These are phyloP conservation scores for Mortierella sp. DNA, from an alignment of 371 early-diverging fungal species.

Conservation along the genomic window DNA sequence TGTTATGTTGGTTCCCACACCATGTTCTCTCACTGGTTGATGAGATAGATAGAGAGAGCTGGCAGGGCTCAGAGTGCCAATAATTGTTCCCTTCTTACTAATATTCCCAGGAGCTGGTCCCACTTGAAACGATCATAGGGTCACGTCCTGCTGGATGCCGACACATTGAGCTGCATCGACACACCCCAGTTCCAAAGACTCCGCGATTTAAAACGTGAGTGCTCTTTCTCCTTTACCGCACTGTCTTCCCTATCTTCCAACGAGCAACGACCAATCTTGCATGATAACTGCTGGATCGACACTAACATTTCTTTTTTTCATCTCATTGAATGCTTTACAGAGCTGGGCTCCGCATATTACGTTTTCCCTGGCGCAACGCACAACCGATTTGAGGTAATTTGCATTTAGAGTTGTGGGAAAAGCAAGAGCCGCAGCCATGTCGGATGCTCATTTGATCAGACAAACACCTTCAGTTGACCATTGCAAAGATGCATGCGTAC, in stretches of 20 bases:
- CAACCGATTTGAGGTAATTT: conserved; percentile 82
- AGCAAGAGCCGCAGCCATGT: not conserved
- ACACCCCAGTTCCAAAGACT: conserved; percentile 95
- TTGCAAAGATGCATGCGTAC: not conserved
- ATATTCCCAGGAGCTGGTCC: not conserved
- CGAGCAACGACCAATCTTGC: not conserved
- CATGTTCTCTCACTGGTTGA: not conserved
- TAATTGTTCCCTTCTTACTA: not conserved
- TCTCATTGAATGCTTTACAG: not conserved
- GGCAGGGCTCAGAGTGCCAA: not conserved
- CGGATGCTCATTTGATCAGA: conserved; percentile 8
- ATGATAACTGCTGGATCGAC: not conserved
- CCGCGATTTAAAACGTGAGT: conserved; percentile 85
- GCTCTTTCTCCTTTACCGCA: not conserved
- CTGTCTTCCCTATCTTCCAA: not conserved
- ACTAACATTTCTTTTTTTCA: not conserved
- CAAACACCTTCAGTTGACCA: not conserved
- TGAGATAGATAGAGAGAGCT: not conserved
- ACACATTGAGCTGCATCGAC: conserved; percentile 85
- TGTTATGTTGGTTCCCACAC: not conserved
- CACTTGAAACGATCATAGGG: conserved; percentile 66
- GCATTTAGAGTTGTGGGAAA: not conserved
- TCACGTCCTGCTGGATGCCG: conserved; percentile 80
- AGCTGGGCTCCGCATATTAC: conserved; percentile 87
- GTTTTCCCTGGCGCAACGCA: conserved; percentile 96